Percentiles rank a stretch among this genome's conserved stretches.
Conservation (phyloP, 2,329 filamentous ascomycete genomes). For the Fusarium sterilihyphosum region DNA sequence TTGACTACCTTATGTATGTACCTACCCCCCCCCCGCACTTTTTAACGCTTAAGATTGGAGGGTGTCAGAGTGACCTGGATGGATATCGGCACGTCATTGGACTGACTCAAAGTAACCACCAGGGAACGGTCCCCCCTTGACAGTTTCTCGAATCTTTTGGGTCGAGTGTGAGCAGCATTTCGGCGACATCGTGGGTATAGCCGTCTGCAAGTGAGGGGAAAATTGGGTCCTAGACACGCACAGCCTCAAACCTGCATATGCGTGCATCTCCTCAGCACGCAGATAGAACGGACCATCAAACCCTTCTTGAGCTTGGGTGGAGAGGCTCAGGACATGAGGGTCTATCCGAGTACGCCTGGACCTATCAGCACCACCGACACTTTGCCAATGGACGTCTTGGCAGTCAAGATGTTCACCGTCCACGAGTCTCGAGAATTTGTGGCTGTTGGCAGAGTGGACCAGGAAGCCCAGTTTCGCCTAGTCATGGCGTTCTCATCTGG, state of each 20-base stretch:
- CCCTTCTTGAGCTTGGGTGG: slow-evolving; percentile 32
- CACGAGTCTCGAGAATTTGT: slow-evolving; percentile 26
- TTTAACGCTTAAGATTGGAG: slow-evolving; percentile 27
- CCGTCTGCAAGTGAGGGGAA: slow-evolving; percentile 27
- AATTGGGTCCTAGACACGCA: slow-evolving; percentile 23
- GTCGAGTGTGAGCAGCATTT: slow-evolving; percentile 10
- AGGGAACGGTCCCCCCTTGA: slow-evolving; percentile 5
- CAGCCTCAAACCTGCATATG: slow-evolving; percentile 35
- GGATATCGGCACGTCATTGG: slow-evolving; percentile 31
- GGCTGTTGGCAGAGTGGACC: slow-evolving; percentile 39
- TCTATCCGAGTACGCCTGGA: slow-evolving; percentile 24
- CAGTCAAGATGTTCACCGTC: slow-evolving; percentile 35
- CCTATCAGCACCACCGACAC: slow-evolving; percentile 36
- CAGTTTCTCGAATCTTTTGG: slow-evolving; percentile 29
- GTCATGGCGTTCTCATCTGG: slow-evolving; percentile 31
- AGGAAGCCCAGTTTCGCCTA: slow-evolving; percentile 33
- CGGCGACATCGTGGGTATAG: slow-evolving; percentile 31
- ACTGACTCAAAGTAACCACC: background rate
- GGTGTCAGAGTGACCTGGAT: slow-evolving; percentile 1
- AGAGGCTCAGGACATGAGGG: slow-evolving; percentile 12
- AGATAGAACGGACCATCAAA: slow-evolving; percentile 18
- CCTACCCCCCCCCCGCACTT: slow-evolving; percentile 32
- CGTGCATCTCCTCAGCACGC: slow-evolving; percentile 18
- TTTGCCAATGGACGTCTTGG: slow-evolving; percentile 29
- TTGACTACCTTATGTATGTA: slow-evolving; percentile 3